Percentiles rank a stretch among this genome's conserved stretches.
Conservation (phyloP, 2,329 filamentous ascomycete species). For the Pseudocercospora crystallina region DNA sequence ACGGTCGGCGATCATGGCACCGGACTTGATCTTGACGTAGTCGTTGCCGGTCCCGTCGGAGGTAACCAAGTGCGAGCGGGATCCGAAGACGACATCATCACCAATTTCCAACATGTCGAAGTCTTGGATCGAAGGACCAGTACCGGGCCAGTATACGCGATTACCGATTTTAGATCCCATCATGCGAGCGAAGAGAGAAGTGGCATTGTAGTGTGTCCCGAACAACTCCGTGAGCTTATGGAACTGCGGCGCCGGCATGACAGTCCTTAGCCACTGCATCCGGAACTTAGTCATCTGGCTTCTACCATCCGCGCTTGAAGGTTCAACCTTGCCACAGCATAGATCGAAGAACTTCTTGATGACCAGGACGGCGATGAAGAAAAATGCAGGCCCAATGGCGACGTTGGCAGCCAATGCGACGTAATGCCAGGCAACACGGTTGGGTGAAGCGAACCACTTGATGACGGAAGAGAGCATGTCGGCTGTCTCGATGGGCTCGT, state of each 20-base stretch:
- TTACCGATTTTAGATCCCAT: constrained; percentile 55
- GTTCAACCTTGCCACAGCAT: constrained; percentile 32
- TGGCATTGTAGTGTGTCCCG: constrained; percentile 57
- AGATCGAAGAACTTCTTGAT: constrained; percentile 45
- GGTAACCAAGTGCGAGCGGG: constrained; percentile 54
- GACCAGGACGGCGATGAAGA: constrained; percentile 45
- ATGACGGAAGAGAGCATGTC: constrained; percentile 46
- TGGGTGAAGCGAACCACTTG: constrained; percentile 51
- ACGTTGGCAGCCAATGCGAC: constrained; percentile 46
- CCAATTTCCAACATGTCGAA: constrained; percentile 58
- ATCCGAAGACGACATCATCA: constrained; percentile 61
- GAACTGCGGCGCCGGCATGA: constrained; percentile 48
- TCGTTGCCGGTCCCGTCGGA: constrained; percentile 54
- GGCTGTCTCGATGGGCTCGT: constrained; percentile 35
- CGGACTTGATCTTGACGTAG: constrained; percentile 47
- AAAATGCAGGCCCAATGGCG: constrained; percentile 45
- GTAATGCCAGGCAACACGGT: constrained; percentile 53
- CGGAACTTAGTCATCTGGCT: constrained; percentile 47
- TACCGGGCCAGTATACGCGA: constrained; percentile 59
- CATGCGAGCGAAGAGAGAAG: constrained; percentile 51
- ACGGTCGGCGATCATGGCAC: constrained; percentile 59
- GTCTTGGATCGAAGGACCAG: constrained; percentile 54
- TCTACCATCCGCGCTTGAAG: constrained; percentile 33
- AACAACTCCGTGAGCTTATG: constrained; percentile 53
- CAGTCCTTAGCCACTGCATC: constrained; percentile 44